Conservation (phyloP, 768 basidiomycete species). For the Lactifluus volemus region DNA sequence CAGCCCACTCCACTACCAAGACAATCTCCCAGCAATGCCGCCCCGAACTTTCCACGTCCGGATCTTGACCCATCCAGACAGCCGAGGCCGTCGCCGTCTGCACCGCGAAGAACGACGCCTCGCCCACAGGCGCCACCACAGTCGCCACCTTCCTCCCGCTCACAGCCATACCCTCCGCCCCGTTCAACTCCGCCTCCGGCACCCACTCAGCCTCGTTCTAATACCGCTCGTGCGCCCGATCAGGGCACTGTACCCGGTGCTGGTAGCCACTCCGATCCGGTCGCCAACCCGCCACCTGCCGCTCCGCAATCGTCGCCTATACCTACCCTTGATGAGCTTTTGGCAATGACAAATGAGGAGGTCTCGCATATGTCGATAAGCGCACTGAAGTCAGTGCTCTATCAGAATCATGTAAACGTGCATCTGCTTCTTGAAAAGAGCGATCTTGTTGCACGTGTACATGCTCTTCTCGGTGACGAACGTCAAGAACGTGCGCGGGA, state of each 20-base stretch:
- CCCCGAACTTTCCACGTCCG: constrained; percentile 16
- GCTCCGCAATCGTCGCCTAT: constrained; percentile 20
- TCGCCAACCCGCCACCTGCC: neutral
- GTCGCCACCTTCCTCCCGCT: constrained; percentile 18
- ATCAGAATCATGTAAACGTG: constrained; percentile 64
- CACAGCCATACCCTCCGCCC: constrained; percentile 16
- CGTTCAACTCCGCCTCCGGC: constrained; percentile 17
- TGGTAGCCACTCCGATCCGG: neutral
- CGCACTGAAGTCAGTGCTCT: constrained; percentile 70
- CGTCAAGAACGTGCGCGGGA: constrained; percentile 42
- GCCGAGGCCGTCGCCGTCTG: constrained; percentile 20
- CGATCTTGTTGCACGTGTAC: constrained; percentile 69
- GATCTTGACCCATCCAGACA: constrained; percentile 24
- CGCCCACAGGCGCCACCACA: constrained; percentile 22
- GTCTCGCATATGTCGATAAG: constrained; percentile 58
- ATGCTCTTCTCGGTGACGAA: constrained; percentile 56
- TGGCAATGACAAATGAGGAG: constrained; percentile 48
- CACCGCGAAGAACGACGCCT: constrained; percentile 21
- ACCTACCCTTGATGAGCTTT: constrained; percentile 62
- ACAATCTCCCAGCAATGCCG: constrained; percentile 15
- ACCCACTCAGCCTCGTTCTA: neutral
- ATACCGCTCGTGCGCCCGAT: neutral
- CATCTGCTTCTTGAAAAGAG: constrained; percentile 75
- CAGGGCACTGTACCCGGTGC: neutral
- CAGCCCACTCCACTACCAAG: constrained; percentile 16